A percentile compares a stretch with the other conserved stretches of the same genome.
These are phyloP conservation scores for Tetrapisispora iriomotensis DNA, from an alignment of 805 yeast genomes.

Conservation along the genomic window DNA sequence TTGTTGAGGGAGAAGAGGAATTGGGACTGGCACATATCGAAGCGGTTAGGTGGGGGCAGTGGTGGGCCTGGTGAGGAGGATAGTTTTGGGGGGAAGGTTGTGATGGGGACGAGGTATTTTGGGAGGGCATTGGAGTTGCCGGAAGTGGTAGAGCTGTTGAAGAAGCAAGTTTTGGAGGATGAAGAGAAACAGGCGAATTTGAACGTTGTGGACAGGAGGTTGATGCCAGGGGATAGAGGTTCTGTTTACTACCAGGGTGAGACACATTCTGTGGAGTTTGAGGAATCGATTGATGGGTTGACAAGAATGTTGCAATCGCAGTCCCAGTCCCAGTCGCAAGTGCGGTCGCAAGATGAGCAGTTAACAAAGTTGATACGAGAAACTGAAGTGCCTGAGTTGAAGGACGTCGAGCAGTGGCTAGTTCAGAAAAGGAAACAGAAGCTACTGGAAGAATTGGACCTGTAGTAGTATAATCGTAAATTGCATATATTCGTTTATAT, in stretches of 20 bases:
- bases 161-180: constrained; percentile 18
- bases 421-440: constrained; percentile 38
- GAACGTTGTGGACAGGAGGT: neutral
- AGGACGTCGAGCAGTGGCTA: constrained; percentile 38
- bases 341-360: neutral
- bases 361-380: neutral
- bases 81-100: constrained; percentile 19
- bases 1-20: constrained; percentile 55
- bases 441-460: constrained; percentile 27
- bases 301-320: no score
- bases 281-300: no score
- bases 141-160: constrained; percentile 48
- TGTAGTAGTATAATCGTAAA: constrained; percentile 7
- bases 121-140: constrained; percentile 79
- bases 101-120: constrained; percentile 59
- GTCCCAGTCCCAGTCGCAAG: no score
- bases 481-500: no score
- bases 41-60: constrained; percentile 19
- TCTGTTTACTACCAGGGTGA: neutral
- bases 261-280: neutral
- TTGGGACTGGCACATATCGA: constrained; percentile 69
- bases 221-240: constrained; percentile 6
- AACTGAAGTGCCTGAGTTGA: constrained; percentile 24
- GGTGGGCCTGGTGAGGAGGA: constrained; percentile 4
- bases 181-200: constrained; percentile 8